These are phyloP conservation scores for Arbutus unedo DNA, from an alignment of 148 eudicot genomes.

Conservation along the genomic window DNA sequence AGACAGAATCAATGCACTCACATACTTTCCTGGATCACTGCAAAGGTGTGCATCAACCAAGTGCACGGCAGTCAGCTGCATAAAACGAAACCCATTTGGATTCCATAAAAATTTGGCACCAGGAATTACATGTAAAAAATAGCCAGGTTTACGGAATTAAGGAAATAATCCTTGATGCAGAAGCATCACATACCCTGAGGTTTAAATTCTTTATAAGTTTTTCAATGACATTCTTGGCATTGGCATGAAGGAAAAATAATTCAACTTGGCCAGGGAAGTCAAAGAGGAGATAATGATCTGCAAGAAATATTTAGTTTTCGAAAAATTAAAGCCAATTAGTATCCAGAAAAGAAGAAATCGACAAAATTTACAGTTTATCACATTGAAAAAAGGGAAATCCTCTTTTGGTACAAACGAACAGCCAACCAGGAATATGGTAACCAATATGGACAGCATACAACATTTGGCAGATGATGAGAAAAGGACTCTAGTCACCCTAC, in stretches of 20 bases:
- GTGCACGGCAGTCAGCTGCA: conserved; percentile 92
- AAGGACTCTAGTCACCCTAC: not conserved
- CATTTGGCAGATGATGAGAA: not conserved
- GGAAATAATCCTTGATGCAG: not conserved
- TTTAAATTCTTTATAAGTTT: conserved; percentile 73
- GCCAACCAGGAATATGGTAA: not conserved
- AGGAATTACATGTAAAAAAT: not conserved
- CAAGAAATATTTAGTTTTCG: conserved; percentile 17
- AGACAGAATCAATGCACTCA: conserved; percentile 86
- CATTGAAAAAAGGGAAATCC: not conserved
- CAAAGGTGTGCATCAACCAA: conserved; percentile 95
- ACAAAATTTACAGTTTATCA: not conserved
- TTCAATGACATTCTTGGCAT: conserved; percentile 74
- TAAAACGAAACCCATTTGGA: conserved; percentile 8
- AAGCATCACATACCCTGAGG: conserved; percentile 62
- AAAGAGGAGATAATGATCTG: conserved; percentile 97
- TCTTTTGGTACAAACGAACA: not conserved
- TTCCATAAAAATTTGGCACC: not conserved
- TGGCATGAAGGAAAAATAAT: conserved; percentile 85
- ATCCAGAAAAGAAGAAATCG: not conserved
- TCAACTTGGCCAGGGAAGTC: conserved; percentile 99
- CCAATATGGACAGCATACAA: not conserved
- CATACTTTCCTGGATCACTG: conserved; percentile 89
- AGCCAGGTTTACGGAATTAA: not conserved
- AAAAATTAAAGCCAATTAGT: not conserved